Base-by-base conservation (phyloP, 2,329 filamentous ascomycete species). In the Sclerotinia minor region DNA sequence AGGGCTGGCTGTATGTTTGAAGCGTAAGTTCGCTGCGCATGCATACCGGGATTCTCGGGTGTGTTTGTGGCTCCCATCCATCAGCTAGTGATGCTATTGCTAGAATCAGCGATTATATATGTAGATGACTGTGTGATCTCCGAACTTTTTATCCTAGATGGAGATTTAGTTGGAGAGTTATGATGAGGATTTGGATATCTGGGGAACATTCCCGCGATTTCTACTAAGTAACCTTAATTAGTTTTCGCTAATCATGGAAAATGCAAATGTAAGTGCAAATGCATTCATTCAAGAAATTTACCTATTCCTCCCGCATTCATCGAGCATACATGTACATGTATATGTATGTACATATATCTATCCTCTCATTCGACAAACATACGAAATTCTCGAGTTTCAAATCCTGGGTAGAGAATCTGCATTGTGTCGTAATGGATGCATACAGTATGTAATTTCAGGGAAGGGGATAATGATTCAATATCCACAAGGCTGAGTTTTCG, bases 401-500 rank as follows among this genome's bases (percentile, higher is more conserved):
- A 21, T 24, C 38, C 19, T 50, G 15, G 29, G 32, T 21, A 24
- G 21, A 35, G 29, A n/a, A 24, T 26, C 5, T 35, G 21, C 32
- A n/a, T 26, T 38, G 45, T 63, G 45, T 32, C 45, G 17, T 50
- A 11, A 26, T 49, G n/a, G 8, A 8, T 38, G 58, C n/a, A 49
- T 38, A n/a, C n/a, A n/a, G n/a, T n/a, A n/a, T n/a, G n/a, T n/a
- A 47, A 7, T 4, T 13, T 38, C 21, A 61, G 32, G 15, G 6
- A n/a, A n/a, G n/a, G 15, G 15, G 26, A 49, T 13, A 32, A 60
- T 21, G 21, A 49, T 50, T n/a, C 7, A 38, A 50, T 63, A 50
- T 41, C 59, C 19, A n/a, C 59, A 63, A 63, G 59, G 59, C 59
- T 63, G 59, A 50, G 9, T 21, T 6, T 26, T 21, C n/a, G n/a